Percentiles rank a stretch among this genome's conserved stretches.
phyloP scores from a whole-genome alignment of 2,329 filamentous ascomycete genomes.

The Aspergillus sojae region DNA sequence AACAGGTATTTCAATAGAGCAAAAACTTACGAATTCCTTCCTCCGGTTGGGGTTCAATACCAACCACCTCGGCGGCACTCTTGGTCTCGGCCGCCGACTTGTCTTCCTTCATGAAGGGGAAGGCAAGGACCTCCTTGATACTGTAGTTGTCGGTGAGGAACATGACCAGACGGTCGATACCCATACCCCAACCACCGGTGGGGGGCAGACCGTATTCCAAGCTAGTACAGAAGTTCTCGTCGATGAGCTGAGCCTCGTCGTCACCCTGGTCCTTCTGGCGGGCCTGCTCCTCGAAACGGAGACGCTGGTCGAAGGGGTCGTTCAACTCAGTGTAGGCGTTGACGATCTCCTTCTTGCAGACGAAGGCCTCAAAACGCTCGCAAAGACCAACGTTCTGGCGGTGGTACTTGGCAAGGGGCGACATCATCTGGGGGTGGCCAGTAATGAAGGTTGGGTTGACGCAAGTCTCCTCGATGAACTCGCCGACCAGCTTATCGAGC shows the following conservation, averaged over 20 bases:
- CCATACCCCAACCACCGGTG: constrained; percentile 95
- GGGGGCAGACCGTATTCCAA: constrained; percentile 91
- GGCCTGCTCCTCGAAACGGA: constrained; percentile 93
- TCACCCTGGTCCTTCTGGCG: constrained; percentile 95
- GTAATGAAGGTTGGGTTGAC: constrained; percentile 91
- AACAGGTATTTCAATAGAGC: neutral
- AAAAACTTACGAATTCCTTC: constrained; percentile 59
- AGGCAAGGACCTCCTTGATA: constrained; percentile 94
- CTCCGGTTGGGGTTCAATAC: constrained; percentile 59
- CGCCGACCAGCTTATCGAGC: constrained; percentile 91
- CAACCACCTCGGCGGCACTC: constrained; percentile 65
- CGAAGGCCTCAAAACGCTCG: constrained; percentile 97
- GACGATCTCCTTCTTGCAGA: constrained; percentile 94
- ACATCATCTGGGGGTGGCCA: constrained; percentile 87
- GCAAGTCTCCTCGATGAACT: constrained; percentile 93
- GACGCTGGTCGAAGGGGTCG: constrained; percentile 90
- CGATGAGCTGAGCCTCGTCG: constrained; percentile 92
- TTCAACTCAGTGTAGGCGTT: constrained; percentile 99
- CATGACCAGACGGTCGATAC: constrained; percentile 92
- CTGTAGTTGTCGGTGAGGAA: constrained; percentile 94
- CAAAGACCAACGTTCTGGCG: constrained; percentile 79
- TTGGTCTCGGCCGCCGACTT: constrained; percentile 51
- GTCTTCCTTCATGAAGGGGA: constrained; percentile 98
- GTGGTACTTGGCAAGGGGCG: constrained; percentile 93
- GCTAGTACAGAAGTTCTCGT: constrained; percentile 90